Evolutionary conservation across 1,284 basidiomycete genomes (phyloP), one percentile per base, ranked within the genome.

Genomic region (Spongispora temasekensis): DNA sequence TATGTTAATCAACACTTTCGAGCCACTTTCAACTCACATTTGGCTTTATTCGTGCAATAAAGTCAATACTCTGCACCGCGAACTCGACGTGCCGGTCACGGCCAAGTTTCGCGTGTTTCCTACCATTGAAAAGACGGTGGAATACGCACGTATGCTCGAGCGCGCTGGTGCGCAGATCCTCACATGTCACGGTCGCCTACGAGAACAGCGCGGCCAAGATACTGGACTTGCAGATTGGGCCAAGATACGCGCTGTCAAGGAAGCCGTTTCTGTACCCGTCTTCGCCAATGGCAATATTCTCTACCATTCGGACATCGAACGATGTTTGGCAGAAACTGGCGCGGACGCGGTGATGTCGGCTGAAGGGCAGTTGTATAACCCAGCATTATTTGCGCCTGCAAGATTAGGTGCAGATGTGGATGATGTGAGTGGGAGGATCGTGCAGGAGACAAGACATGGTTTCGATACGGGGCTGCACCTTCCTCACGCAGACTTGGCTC

Each of bases 221-320:
- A 77, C 83, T 0, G 90, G 95, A 6, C 75, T 96, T 2, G 95
- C 95, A 2, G 93, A 94, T 66, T 97, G 90, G 89, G 77, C 76
- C 35, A 89, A 95, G 75, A 96, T 97, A 69, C 81, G 82, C 19
- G 90, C 91, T 0, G 93, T 97, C 64, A 96, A 95, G 74, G 74
- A 91, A 67, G 91, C 93, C 0, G 93, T 98, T 31, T 88, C 85
- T 2, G 87, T 98, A 0, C 97, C 97, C 0, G 95, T 98, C 2
- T 93, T 99, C 71, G 96, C 97, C 0, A 99, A 99, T 73, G 97
- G 97, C n/a, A 98, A 98, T 73, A 87, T 98, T 55, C 84, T 98
- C 12, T 95, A 85, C 74, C 83, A 90, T 52, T 83, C 87, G 27
- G 95, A 99, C 73, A 86, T 96, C 55, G 81, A 84, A 48, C 79